Evolutionary conservation across 2,329 filamentous ascomycete species (phyloP).

Genomic region (Huntiella moniliformis): DNA sequence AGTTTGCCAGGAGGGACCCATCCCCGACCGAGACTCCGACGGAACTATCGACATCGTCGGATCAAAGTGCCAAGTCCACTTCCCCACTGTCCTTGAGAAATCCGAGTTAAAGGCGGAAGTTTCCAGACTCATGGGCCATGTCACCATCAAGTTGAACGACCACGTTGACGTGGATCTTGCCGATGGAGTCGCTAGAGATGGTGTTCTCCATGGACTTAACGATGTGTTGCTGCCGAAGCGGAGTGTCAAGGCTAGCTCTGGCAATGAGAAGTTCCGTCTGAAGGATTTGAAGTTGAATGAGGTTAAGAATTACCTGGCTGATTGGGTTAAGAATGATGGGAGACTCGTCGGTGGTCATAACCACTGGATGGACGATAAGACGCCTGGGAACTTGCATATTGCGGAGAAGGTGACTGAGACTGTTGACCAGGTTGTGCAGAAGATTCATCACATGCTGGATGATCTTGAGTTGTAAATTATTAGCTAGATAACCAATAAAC

Average conservation of each 20-base stretch:
- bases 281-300: constrained; percentile 12
- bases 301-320: constrained; percentile 16
- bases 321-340: constrained; percentile 6
- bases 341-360: constrained; percentile 9
- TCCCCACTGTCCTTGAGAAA: constrained; percentile 43
- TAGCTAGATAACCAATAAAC: not conserved
- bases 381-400: not conserved
- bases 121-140: constrained; percentile 44
- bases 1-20: constrained; percentile 6
- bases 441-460: constrained; percentile 4
- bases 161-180: constrained; percentile 35
- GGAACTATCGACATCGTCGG: not conserved
- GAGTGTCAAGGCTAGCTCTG: not conserved
- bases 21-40: constrained; percentile 5
- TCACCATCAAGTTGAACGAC: constrained; percentile 58
- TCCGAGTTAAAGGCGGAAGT: constrained; percentile 55
- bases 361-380: constrained; percentile 9
- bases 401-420: not conserved
- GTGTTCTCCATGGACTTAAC: constrained; percentile 62
- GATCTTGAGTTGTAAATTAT: constrained; percentile 4
- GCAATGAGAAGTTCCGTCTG: not conserved
- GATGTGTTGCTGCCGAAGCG: constrained; percentile 49
- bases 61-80: constrained; percentile 8
- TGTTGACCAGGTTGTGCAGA: not conserved
- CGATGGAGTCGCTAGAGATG: constrained; percentile 48